phyloP scores from a whole-genome alignment of 805 yeast species.

The Candida odintsovae region DNA sequence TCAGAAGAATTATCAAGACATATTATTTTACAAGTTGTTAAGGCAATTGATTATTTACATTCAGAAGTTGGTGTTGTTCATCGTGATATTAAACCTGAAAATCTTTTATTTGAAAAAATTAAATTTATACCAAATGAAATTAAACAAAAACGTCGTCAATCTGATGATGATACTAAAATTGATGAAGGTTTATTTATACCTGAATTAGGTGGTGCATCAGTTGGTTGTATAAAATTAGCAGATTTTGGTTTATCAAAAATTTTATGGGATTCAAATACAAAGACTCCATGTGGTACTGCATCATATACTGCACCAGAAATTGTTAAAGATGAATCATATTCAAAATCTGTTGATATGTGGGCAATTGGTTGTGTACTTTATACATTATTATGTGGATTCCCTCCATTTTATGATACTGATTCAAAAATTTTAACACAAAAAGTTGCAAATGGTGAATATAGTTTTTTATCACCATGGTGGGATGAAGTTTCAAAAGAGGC shows the following conservation, averaged over 20 bases:
- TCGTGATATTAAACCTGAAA: slow-evolving; percentile 80
- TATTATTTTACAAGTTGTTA: slow-evolving; percentile 55
- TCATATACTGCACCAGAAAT: slow-evolving; percentile 99
- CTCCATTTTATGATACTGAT: slow-evolving; percentile 79
- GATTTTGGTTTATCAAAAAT: slow-evolving; percentile 95
- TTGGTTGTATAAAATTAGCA: slow-evolving; percentile 85
- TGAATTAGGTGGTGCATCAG: slow-evolving; percentile 87
- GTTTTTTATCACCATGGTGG: slow-evolving; percentile 82
- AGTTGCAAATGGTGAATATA: slow-evolving; percentile 65
- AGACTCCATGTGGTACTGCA: slow-evolving; percentile 98
- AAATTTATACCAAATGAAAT: slow-evolving; percentile 36
- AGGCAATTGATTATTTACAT: slow-evolving; percentile 65
- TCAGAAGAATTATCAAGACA: slow-evolving; percentile 62
- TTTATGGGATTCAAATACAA: slow-evolving; percentile 70
- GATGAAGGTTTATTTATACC: slow-evolving; percentile 86
- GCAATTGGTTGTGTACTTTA: slow-evolving; percentile 95
- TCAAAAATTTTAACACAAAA: slow-evolving; percentile 76
- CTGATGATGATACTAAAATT: slow-evolving; percentile 65
- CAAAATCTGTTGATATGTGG: slow-evolving; percentile 98
- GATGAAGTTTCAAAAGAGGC: slow-evolving; percentile 86
- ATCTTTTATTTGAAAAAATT: slow-evolving; percentile 59
- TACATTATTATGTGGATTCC: slow-evolving; percentile 92
- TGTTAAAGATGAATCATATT: slow-evolving; percentile 86
- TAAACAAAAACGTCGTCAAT: slow-evolving; percentile 28
- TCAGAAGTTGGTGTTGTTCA: slow-evolving; percentile 74